These are phyloP conservation scores for Tetratostichococcus sp. DNA, from an alignment of 139 green algal genomes.

Conservation along the genomic window DNA sequence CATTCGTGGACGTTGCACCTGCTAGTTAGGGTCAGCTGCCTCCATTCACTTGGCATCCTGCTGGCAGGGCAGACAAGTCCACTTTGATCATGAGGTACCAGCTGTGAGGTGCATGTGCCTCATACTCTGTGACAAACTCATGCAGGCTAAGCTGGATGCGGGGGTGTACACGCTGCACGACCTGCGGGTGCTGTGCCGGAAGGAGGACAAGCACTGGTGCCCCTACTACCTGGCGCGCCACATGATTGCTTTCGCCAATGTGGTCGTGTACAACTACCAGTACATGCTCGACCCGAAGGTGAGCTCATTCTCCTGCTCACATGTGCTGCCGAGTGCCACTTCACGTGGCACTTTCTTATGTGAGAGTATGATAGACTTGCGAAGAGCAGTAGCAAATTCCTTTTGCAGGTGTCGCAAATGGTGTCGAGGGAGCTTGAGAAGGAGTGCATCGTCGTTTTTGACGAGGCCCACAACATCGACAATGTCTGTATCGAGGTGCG, in stretches of 20 bases:
- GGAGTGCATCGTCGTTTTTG: slow-evolving; percentile 98
- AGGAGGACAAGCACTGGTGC: slow-evolving; percentile 85
- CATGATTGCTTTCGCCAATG: slow-evolving; percentile 94
- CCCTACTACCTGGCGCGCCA: slow-evolving; percentile 97
- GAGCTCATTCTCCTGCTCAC: too few relatives aligned
- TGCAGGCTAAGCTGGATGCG: slow-evolving; percentile 19
- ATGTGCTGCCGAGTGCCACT: too few relatives aligned
- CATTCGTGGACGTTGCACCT: too few relatives aligned
- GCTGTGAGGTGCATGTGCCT: too few relatives aligned
- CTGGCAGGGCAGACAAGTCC: too few relatives aligned
- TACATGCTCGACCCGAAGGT: slow-evolving; percentile 98
- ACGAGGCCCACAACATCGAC: slow-evolving; percentile 99
- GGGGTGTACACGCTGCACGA: slow-evolving; percentile 87
- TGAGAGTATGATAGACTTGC: too few relatives aligned
- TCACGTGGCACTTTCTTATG: too few relatives aligned
- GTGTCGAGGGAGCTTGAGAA: slow-evolving; percentile 96
- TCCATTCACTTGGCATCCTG: too few relatives aligned
- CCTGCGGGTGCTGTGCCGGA: slow-evolving; percentile 78
- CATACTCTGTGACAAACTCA: too few relatives aligned
- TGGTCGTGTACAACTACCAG: slow-evolving; percentile 99
- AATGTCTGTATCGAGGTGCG: slow-evolving; percentile 98
- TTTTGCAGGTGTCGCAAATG: slow-evolving; percentile 65
- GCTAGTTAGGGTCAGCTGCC: too few relatives aligned
- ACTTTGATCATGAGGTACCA: too few relatives aligned
- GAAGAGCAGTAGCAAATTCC: too few relatives aligned